These are phyloP conservation scores for Solanum chacoense DNA, from an alignment of 305 asterid genomes.

Conservation along the genomic window DNA sequence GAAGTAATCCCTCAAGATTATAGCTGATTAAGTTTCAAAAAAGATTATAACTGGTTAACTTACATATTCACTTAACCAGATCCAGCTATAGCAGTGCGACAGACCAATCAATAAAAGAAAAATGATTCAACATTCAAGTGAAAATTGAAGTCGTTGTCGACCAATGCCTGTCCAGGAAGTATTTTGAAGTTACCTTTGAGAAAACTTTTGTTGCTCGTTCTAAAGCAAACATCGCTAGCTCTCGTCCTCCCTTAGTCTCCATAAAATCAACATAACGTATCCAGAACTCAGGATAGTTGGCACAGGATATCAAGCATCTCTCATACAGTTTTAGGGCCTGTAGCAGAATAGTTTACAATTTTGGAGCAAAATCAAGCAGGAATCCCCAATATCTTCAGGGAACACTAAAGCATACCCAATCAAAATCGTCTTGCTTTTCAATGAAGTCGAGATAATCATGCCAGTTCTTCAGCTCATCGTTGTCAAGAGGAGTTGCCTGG, in stretches of 20 bases:
- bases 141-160: not conserved
- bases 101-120: not conserved
- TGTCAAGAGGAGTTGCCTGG: conserved; percentile 53
- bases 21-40: not conserved
- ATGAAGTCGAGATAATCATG: conserved; percentile 73
- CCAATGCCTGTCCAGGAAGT: not conserved
- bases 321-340: conserved; percentile 80
- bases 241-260: conserved; percentile 72
- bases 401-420: conserved; percentile 38
- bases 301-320: conserved; percentile 90
- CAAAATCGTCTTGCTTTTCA: conserved; percentile 68
- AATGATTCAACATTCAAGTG: not conserved
- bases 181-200: conserved; percentile 43
- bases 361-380: not conserved
- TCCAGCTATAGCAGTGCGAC: not conserved
- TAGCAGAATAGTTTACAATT: conserved; percentile 5
- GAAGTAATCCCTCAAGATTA: not conserved
- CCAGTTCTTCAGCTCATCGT: conserved; percentile 65
- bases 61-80: not conserved
- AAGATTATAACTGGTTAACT: not conserved
- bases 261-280: conserved; percentile 77
- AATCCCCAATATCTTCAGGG: not conserved
- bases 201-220: conserved; percentile 66
- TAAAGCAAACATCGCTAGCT: conserved; percentile 59
- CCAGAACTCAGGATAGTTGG: conserved; percentile 87